Conservation (phyloP, 108 stramenopile species). For the Epipyxis sp. region DNA sequence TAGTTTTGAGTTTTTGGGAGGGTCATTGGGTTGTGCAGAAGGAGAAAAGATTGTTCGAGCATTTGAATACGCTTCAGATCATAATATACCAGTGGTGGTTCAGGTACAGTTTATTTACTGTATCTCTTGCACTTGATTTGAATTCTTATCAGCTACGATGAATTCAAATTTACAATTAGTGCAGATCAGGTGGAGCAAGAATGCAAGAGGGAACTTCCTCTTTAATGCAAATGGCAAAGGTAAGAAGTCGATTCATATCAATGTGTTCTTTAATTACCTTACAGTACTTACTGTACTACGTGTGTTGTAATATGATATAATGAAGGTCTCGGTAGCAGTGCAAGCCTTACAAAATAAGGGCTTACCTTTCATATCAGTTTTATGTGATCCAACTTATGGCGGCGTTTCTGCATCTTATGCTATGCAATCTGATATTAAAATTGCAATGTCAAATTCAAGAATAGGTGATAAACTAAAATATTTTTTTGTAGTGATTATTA, state of each 20-base stretch:
- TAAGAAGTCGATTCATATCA: slow-evolving; percentile 11
- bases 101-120: too few species aligned
- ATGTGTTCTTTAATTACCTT: background rate
- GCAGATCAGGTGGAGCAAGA: slow-evolving; percentile 50
- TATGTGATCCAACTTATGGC: slow-evolving; percentile 49
- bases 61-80: slow-evolving; percentile 44
- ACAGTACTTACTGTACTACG: background rate
- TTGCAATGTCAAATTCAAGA: slow-evolving; percentile 37
- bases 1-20: slow-evolving; percentile 35
- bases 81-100: slow-evolving; percentile 37
- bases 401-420: slow-evolving; percentile 52
- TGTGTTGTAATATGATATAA: background rate
- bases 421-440: slow-evolving; percentile 51
- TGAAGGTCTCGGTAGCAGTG: slow-evolving; percentile 49
- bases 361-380: slow-evolving; percentile 46
- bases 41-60: slow-evolving; percentile 51
- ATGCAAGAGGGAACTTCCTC: slow-evolving; percentile 55
- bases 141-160: too few species aligned
- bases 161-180: slow-evolving; percentile 47
- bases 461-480: too few species aligned
- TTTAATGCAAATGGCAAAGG: slow-evolving; percentile 57
- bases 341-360: slow-evolving; percentile 36
- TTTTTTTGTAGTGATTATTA: too few species aligned
- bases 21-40: slow-evolving; percentile 48
- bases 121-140: too few species aligned